Conservation (phyloP, 257 asterid species). For the Thymus mandschuricus region DNA sequence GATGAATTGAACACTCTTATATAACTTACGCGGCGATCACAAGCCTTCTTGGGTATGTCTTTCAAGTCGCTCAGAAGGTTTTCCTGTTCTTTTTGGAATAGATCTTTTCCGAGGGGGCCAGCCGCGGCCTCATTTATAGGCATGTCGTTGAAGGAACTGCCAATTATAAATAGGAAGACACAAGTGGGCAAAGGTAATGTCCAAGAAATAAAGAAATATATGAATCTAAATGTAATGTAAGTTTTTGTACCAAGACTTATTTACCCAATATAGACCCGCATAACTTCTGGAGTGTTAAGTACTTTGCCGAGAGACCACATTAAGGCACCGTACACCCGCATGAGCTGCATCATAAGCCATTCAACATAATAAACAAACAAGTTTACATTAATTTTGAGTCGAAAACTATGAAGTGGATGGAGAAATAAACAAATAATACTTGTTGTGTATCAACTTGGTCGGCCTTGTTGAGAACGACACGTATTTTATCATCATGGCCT, state of each 20-base stretch:
- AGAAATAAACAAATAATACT: slow-evolving; percentile 28
- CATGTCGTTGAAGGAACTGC: slow-evolving; percentile 70
- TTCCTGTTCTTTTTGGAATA: slow-evolving; percentile 78
- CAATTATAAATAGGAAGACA: too few relatives aligned
- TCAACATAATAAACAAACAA: neutral
- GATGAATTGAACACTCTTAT: too few relatives aligned
- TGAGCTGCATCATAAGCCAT: slow-evolving; percentile 51
- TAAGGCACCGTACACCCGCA: slow-evolving; percentile 85
- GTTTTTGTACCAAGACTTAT: neutral
- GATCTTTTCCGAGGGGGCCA: slow-evolving; percentile 75
- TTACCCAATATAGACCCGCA: slow-evolving; percentile 82
- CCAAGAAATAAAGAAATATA: neutral
- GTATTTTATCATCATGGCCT: slow-evolving; percentile 84
- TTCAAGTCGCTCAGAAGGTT: slow-evolving; percentile 71
- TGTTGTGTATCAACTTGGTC: slow-evolving; percentile 68
- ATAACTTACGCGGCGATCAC: slow-evolving; percentile 74
- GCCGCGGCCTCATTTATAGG: slow-evolving; percentile 57
- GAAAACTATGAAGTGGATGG: too few relatives aligned
- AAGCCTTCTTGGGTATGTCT: slow-evolving; percentile 77
- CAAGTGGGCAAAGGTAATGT: neutral
- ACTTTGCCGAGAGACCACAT: slow-evolving; percentile 96
- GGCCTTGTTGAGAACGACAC: slow-evolving; percentile 70
- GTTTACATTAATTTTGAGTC: too few relatives aligned
- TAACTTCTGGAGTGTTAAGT: slow-evolving; percentile 76
- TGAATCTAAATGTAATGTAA: too few relatives aligned